Conservation (phyloP, 164 flowering plant genomes). For the Houttuynia cordata region DNA sequence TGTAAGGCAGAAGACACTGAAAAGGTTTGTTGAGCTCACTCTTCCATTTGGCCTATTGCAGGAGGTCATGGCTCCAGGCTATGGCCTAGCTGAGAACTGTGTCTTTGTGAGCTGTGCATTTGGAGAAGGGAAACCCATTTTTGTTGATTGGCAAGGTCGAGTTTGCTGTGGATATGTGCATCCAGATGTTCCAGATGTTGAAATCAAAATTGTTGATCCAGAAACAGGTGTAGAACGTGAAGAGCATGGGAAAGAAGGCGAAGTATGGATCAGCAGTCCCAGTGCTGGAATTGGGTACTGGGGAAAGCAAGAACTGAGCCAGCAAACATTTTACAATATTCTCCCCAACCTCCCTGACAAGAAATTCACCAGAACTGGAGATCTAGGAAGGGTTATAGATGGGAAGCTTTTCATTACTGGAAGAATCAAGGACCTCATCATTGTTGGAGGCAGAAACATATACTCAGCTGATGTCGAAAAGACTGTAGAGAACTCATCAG, state of each 20-base stretch:
- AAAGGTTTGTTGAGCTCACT: slow-evolving; percentile 52
- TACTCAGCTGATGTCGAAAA: slow-evolving; percentile 75
- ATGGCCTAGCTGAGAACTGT: slow-evolving; percentile 80
- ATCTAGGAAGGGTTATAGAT: slow-evolving; percentile 53
- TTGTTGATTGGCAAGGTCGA: slow-evolving; percentile 73
- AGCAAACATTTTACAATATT: slow-evolving; percentile 41
- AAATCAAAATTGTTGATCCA: slow-evolving; percentile 56
- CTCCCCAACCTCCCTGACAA: slow-evolving; percentile 31
- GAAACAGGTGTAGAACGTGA: slow-evolving; percentile 39
- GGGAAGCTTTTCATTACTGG: slow-evolving; percentile 67
- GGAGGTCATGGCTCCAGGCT: slow-evolving; percentile 73
- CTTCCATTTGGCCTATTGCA: slow-evolving; percentile 42
- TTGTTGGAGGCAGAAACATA: slow-evolving; percentile 67
- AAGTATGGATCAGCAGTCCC: slow-evolving; percentile 75
- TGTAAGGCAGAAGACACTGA: slow-evolving; percentile 59
- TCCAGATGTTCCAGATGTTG: slow-evolving; percentile 35
- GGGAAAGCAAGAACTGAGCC: slow-evolving; percentile 51
- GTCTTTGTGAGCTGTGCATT: slow-evolving; percentile 71
- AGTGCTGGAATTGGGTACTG: slow-evolving; percentile 79
- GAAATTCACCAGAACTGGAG: slow-evolving; percentile 55
- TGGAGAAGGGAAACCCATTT: slow-evolving; percentile 51
- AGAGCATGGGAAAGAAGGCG: slow-evolving; percentile 62
- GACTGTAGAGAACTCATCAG: slow-evolving; percentile 63
- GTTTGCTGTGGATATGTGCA: slow-evolving; percentile 61
- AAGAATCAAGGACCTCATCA: slow-evolving; percentile 72